These are phyloP conservation scores for Mycena capillaripes DNA, from an alignment of 768 basidiomycete species.

Conservation along the genomic window DNA sequence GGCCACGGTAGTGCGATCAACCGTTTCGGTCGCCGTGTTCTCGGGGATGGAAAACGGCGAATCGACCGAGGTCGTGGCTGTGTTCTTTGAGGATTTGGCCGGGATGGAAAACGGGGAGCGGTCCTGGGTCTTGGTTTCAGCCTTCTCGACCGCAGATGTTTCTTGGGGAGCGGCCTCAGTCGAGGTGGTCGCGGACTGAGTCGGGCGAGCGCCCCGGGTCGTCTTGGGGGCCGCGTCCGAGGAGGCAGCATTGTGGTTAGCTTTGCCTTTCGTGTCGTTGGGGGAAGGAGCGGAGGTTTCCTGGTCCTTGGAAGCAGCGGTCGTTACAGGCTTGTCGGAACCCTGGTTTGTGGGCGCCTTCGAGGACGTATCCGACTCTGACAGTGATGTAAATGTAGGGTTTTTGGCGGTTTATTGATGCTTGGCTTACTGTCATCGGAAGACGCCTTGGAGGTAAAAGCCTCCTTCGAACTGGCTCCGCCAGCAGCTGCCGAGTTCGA, in stretches of 20 bases:
- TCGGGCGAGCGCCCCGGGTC: not conserved
- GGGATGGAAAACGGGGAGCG: conserved; percentile 8
- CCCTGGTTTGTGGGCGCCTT: not conserved
- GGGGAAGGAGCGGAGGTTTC: not conserved
- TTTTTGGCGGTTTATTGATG: not conserved
- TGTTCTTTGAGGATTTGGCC: not conserved
- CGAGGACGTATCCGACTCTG: not conserved
- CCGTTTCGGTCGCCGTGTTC: not conserved
- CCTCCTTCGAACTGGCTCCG: conserved; percentile 25
- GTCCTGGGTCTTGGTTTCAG: not conserved
- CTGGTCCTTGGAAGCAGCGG: conserved; percentile 1
- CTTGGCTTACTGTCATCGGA: conserved; percentile 1
- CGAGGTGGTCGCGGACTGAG: not conserved
- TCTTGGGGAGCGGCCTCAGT: not conserved
- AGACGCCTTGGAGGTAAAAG: not conserved
- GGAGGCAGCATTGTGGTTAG: not conserved
- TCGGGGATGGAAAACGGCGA: not conserved
- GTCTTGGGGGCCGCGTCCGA: not conserved
- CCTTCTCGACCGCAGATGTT: too few relatives aligned
- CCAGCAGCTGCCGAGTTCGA: conserved; percentile 36
- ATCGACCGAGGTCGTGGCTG: conserved; percentile 5
- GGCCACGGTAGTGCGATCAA: not conserved
- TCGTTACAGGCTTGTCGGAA: not conserved
- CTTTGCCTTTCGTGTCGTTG: not conserved
- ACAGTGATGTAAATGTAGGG: not conserved